Evolutionary conservation across 139 green algal species (phyloP).

Genomic region (Chlamydomonas sphaeroides): DNA sequence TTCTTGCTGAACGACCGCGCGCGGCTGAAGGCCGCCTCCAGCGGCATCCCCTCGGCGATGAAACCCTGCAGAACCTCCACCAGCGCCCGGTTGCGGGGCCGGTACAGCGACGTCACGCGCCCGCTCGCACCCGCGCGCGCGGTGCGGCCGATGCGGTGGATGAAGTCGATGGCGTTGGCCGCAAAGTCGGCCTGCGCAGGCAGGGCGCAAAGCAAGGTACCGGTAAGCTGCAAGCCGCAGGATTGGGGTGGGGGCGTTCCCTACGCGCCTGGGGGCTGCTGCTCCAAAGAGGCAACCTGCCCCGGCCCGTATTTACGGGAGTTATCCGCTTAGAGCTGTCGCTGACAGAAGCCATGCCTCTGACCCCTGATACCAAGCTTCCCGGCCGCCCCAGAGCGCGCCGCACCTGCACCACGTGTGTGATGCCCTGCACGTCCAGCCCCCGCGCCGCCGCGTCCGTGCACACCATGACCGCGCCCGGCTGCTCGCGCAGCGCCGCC

Average conservation of each 20-base stretch:
- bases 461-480: slow-evolving; percentile 83
- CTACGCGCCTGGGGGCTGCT: too few relatives aligned
- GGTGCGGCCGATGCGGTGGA: slow-evolving; percentile 91
- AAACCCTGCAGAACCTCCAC: slow-evolving; percentile 74
- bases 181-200: slow-evolving; percentile 90
- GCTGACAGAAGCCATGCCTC: too few relatives aligned
- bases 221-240: too few relatives aligned
- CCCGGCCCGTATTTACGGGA: too few relatives aligned
- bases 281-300: too few relatives aligned
- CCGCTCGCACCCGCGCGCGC: slow-evolving; percentile 78
- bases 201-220: too few relatives aligned
- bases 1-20: slow-evolving; percentile 94
- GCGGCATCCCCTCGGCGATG: slow-evolving; percentile 65
- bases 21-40: slow-evolving; percentile 93
- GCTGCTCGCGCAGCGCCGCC: slow-evolving; percentile 32
- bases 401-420: slow-evolving; percentile 76
- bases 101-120: slow-evolving; percentile 88
- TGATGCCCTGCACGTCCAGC: slow-evolving; percentile 87
- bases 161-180: slow-evolving; percentile 89
- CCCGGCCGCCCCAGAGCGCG: too few relatives aligned
- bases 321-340: too few relatives aligned
- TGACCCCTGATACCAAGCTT: too few relatives aligned
- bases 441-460: slow-evolving; percentile 93
- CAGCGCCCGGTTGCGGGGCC: slow-evolving; percentile 50
- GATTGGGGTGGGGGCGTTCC: too few relatives aligned